Base-by-base conservation (phyloP, 78 protist species). In the Chrysochromulina parva region DNA sequence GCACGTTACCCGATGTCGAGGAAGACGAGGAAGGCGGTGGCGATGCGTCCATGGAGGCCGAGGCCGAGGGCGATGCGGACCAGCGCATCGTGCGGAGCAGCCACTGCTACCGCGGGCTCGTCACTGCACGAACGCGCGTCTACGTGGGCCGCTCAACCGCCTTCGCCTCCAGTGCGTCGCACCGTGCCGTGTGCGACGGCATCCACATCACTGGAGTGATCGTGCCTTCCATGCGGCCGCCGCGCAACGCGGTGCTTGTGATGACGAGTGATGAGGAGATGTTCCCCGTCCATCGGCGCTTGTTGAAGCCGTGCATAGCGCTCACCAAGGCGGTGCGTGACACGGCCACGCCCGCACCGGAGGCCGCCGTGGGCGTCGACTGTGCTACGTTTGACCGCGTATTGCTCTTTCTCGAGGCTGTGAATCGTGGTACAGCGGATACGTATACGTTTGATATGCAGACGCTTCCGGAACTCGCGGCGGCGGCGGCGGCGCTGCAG, bases 341-440 rank as follows among this genome's bases (percentile, higher is more conserved):
- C 38, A 28, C 28, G 14, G 62, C 11, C 11, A 1, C 14, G 22
- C 20, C 7, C 16, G 19, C 16, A 48, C 47, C 11, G 50, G 47
- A 2, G 55, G 86, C 38, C 62, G 5, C 50, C 16, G 62, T 78
- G 62, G 62, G 3, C 62, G 47, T 78, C 58, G 86, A 78, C 62
- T 50, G 57, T n/a, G 6, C 14, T 20, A 50, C 86, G 38, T 19
- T 78, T 22, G 86, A 78, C 86, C 59, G 59, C n/a, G 60, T 78
- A 22, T 47, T 78, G 28, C 86, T 78, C 86, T 53, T 50, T 47
- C 86, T 78, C 50, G 62, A 78, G 60, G 60, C 86, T 17, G 86
- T 38, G 55, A 16, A 0, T 5, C 62, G 55, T 62, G 60, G n/a
- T 13, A 58, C 24, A 13, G 7, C 62, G 24, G 19, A 3, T 28